Evolutionary conservation across 495 filamentous ascomycete species (phyloP).

Genomic region (Lophiostoma macrostomum): DNA sequence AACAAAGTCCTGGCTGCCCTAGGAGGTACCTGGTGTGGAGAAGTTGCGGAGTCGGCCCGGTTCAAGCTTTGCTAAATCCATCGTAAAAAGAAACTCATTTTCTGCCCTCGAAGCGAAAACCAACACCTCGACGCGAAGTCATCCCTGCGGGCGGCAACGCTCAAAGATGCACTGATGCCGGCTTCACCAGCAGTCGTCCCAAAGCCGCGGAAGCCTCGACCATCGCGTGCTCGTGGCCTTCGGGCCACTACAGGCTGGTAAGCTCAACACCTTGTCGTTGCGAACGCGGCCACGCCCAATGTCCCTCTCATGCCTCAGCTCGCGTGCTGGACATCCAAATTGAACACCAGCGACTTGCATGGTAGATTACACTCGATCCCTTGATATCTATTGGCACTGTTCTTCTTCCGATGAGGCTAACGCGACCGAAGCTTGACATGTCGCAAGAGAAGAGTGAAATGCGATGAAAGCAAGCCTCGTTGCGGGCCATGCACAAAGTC

Average conservation of each 20-base stretch:
- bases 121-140: conserved; percentile 15
- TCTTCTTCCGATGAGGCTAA: too few species aligned
- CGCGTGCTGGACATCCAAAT: too few species aligned
- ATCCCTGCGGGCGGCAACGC: background rate
- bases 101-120: background rate
- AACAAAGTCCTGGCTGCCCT: too few species aligned
- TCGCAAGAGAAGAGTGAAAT: conserved; percentile 22
- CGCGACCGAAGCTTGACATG: conserved; percentile 11
- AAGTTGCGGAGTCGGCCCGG: too few species aligned
- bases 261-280: conserved; percentile 4
- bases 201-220: conserved; percentile 15
- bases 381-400: too few species aligned
- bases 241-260: conserved; percentile 22
- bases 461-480: conserved; percentile 20
- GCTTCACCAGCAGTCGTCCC: conserved; percentile 1
- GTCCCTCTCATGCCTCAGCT: background rate
- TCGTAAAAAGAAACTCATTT: too few species aligned
- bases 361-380: too few species aligned
- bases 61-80: too few species aligned
- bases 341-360: too few species aligned
- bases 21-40: too few species aligned
- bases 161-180: conserved; percentile 2
- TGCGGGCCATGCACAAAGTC: conserved; percentile 22
- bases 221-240: conserved; percentile 16
- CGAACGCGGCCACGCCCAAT: background rate